Evolutionary conservation across 495 filamentous ascomycete species (phyloP), one percentile per base, ranked within the genome.

Genomic region (Lindgomyces ingoldianus): DNA sequence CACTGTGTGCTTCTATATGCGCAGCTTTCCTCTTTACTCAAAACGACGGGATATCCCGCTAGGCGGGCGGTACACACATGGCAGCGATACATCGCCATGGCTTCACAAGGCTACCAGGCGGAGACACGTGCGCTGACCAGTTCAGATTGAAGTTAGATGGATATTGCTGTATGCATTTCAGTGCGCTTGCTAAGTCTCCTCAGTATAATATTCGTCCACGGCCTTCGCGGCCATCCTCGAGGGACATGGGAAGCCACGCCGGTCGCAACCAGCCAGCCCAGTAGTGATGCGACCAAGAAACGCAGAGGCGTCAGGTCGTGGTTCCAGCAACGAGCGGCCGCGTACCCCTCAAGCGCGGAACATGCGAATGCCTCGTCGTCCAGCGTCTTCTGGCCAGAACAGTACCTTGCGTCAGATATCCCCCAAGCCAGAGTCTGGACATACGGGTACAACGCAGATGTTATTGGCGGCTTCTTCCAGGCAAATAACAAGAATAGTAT

Each of bases 361-460:
- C 33, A 57, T 22, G 33, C 30, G 30, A 11, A 22, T 21, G 33
- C 30, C 25, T 30, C 41, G n/a, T 59, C 42, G 22, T 65, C 53
- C 44, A 47, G 44, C 44, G 52, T 73, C 2, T 77, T 74, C 58
- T 80, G 76, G 77, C 76, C 76, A 9, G 51, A 68, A n/a, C 61
- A 74, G 19, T 75, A 72, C 39, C 75, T 80, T 41, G 52, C 48
- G 4, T 12, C 68, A 3, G 75, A 79, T 55, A 54, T 80, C 2
- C 73, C 76, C 24, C 51, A 76, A 33, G 76, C 78, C 21, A 69
- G 74, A 50, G 71, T 78, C 14, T 75, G 75, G 65, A 77, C 74
- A 24, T 81, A 75, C 56, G 78, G 78, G 16, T 81, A 81, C 57
- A 75, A 80, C 60, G 76, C 77, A 24, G 74, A 79, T 46, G 67